Conservation (phyloP, 768 basidiomycete genomes). For the Lanmaoa rubissima region DNA sequence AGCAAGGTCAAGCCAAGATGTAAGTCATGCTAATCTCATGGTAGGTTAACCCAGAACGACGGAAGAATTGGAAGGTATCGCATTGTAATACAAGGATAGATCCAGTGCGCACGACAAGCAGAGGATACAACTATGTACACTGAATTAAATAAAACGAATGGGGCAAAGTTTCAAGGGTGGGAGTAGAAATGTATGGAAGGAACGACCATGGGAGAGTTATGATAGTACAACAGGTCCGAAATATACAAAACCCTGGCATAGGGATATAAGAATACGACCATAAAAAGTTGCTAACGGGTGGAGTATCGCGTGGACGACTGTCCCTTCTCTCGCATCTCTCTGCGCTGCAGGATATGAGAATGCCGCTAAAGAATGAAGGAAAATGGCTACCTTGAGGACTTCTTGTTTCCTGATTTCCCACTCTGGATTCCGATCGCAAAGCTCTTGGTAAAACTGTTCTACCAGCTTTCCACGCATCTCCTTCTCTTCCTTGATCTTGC, state of each 20-base stretch:
- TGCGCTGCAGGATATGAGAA: constrained; percentile 26
- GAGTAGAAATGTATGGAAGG: constrained; percentile 5
- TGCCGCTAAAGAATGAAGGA: neutral
- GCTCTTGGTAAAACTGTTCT: constrained; percentile 52
- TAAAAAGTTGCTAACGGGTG: constrained; percentile 23
- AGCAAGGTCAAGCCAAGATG: neutral
- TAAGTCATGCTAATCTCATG: neutral
- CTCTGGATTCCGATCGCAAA: constrained; percentile 57
- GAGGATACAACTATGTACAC: constrained; percentile 11
- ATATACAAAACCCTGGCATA: constrained; percentile 17
- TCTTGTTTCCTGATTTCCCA: constrained; percentile 57
- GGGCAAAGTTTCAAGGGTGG: neutral
- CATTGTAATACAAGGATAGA: constrained; percentile 15
- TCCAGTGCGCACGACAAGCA: neutral
- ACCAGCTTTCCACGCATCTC: constrained; percentile 43
- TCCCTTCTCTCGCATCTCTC: constrained; percentile 27
- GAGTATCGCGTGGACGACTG: constrained; percentile 22
- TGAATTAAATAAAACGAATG: neutral
- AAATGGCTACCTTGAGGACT: constrained; percentile 46
- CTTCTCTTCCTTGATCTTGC: constrained; percentile 41
- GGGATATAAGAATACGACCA: constrained; percentile 32
- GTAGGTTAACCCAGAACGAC: neutral
- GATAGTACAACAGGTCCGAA: constrained; percentile 29
- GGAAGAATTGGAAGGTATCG: constrained; percentile 2
- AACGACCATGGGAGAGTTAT: neutral